Percentiles rank a stretch among this genome's conserved stretches.
These are phyloP conservation scores for Diaporthe destruens DNA, from an alignment of 2,329 filamentous ascomycete species.

Conservation along the genomic window DNA sequence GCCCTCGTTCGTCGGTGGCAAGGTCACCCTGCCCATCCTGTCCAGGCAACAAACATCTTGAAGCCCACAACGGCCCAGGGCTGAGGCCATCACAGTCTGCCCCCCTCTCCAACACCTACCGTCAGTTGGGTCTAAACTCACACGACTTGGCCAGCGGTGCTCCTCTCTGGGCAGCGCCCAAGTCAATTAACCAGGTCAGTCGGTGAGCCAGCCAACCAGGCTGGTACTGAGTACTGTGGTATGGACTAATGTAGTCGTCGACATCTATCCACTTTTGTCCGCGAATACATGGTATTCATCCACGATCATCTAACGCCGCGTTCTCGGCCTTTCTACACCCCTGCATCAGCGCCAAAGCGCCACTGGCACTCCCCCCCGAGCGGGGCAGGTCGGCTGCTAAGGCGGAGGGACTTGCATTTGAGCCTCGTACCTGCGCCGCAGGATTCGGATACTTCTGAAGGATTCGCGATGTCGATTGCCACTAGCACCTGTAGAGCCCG, in stretches of 20 bases:
- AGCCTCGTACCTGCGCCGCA: slow-evolving; percentile 38
- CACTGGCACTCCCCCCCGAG: slow-evolving; percentile 11
- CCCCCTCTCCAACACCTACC: neutral
- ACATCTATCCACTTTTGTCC: neutral
- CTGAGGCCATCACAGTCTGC: neutral
- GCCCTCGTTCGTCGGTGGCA: slow-evolving; percentile 5
- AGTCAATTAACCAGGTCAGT: neutral
- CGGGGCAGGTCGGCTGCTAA: slow-evolving; percentile 30
- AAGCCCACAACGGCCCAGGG: neutral
- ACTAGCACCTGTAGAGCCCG: slow-evolving; percentile 27
- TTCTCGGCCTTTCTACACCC: slow-evolving; percentile 5
- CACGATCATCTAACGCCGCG: slow-evolving; percentile 3
- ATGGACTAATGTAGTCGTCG: neutral
- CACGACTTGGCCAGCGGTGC: neutral
- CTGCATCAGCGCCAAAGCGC: slow-evolving; percentile 11
- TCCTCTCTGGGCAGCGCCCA: neutral
- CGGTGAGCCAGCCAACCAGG: neutral
- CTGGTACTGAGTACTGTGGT: neutral
- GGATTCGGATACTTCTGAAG: slow-evolving; percentile 34
- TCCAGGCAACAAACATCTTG: neutral
- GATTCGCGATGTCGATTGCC: slow-evolving; percentile 29
- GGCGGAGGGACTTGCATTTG: slow-evolving; percentile 16
- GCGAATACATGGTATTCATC: neutral
- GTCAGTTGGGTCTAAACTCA: neutral
- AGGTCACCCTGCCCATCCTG: slow-evolving; percentile 8